A percentile compares a stretch with the other conserved stretches of the same genome.
Evolutionary conservation across 2,329 filamentous ascomycete species (phyloP).

Genomic region (Claviceps purpurea): DNA sequence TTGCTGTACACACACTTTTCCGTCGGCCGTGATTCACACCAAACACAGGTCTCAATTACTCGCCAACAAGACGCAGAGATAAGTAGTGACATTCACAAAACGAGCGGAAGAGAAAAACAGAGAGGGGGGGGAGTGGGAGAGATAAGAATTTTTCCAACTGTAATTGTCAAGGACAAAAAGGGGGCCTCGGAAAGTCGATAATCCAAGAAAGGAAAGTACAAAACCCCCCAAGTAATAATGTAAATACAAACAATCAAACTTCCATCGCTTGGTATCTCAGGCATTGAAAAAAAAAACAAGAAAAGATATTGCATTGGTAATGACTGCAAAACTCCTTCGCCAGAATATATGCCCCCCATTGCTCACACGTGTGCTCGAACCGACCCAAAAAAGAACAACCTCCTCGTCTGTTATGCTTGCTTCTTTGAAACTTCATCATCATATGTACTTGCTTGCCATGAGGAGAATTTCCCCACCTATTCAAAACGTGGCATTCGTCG

Average conservation of each 20-base stretch:
- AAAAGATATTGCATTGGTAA: slow-evolving; percentile 7
- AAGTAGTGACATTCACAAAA: slow-evolving; percentile 9
- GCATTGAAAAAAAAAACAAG: slow-evolving; percentile 9
- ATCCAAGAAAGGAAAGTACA: neutral
- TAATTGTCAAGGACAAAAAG: slow-evolving; percentile 2
- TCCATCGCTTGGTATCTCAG: slow-evolving; percentile 24
- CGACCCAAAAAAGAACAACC: neutral
- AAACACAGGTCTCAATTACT: slow-evolving; percentile 9
- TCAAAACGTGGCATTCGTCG: slow-evolving; percentile 23
- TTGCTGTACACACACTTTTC: neutral
- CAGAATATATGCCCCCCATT: slow-evolving; percentile 12
- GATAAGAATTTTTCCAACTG: slow-evolving; percentile 6
- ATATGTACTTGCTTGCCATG: slow-evolving; percentile 1
- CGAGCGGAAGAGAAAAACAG: too few relatives aligned
- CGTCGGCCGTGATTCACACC: slow-evolving; percentile 6
- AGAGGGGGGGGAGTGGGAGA: neutral
- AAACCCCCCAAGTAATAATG: slow-evolving; percentile 5
- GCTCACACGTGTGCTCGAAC: neutral
- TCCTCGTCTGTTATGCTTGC: neutral
- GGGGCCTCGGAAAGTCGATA: slow-evolving; percentile 6
- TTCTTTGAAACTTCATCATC: slow-evolving; percentile 2
- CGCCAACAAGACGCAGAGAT: neutral
- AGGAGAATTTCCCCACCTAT: neutral
- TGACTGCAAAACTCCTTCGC: slow-evolving; percentile 13
- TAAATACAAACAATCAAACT: slow-evolving; percentile 18